Percentiles rank a stretch among this genome's conserved stretches.
phyloP scores from a whole-genome alignment of 2,329 filamentous ascomycete species.

The Ophiocordyceps camponoti-rufipedis region DNA sequence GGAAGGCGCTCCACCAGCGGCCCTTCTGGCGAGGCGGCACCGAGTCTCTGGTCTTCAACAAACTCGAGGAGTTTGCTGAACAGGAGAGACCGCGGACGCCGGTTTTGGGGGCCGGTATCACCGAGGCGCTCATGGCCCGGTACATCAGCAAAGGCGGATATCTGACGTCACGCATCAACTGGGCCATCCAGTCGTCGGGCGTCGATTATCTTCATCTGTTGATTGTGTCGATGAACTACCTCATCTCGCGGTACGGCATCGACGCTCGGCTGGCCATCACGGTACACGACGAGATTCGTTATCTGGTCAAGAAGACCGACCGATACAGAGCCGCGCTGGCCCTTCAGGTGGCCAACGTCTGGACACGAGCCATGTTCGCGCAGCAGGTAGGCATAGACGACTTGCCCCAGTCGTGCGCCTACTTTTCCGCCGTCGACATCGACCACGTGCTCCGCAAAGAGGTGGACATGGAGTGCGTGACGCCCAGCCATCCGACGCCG shows the following conservation, averaged over 20 bases:
- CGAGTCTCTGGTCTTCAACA: conserved; percentile 96
- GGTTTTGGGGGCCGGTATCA: conserved; percentile 86
- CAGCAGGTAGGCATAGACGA: conserved; percentile 95
- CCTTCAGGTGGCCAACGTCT: conserved; percentile 81
- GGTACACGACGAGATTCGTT: conserved; percentile 94
- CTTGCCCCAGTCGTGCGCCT: conserved; percentile 83
- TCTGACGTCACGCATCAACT: conserved; percentile 93
- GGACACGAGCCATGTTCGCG: conserved; percentile 94
- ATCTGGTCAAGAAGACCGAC: conserved; percentile 71
- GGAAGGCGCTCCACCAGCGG: conserved; percentile 51
- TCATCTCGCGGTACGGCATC: conserved; percentile 71
- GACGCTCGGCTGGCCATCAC: conserved; percentile 76
- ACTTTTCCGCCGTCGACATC: conserved; percentile 89
- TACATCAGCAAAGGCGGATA: conserved; percentile 82
- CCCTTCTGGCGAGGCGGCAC: conserved; percentile 93
- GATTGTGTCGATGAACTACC: conserved; percentile 86
- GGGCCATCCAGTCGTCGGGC: conserved; percentile 94
- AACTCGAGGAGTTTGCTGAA: conserved; percentile 91
- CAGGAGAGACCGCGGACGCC: conserved; percentile 82
- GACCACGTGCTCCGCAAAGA: conserved; percentile 94
- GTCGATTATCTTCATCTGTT: conserved; percentile 94
- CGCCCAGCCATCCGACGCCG: conserved; percentile 60
- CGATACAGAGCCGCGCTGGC: conserved; percentile 84
- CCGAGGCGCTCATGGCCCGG: conserved; percentile 77
- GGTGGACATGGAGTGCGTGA: conserved; percentile 94